phyloP scores from a whole-genome alignment of 2,329 filamentous ascomycete genomes.

The Epichloe sp. region DNA sequence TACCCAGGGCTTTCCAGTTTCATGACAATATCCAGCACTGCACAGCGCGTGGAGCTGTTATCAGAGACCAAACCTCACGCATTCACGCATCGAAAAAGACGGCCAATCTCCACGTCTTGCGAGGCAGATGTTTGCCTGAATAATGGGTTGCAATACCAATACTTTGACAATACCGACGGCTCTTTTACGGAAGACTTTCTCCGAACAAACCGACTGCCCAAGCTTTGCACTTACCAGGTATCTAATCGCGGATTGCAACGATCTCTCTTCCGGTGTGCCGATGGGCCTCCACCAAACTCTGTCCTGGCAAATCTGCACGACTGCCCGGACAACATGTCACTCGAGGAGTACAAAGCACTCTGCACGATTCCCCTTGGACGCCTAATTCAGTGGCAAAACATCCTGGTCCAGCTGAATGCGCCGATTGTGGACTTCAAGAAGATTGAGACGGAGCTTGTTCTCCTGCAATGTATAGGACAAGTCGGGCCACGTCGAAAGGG shows the following conservation, averaged over 20 bases:
- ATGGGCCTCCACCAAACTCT: conserved; percentile 27
- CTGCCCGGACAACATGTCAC: conserved; percentile 34
- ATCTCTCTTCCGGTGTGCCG: conserved; percentile 8
- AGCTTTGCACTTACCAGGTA: conserved; percentile 9
- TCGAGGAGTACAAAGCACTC: conserved; percentile 39
- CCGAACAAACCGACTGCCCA: background rate
- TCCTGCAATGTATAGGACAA: conserved; percentile 13
- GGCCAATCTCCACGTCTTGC: background rate
- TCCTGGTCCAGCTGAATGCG: conserved; percentile 11
- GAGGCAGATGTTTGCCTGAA: conserved; percentile 11
- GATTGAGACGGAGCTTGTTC: conserved; percentile 7
- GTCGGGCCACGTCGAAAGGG: conserved; percentile 3
- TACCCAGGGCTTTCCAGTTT: conserved; percentile 6
- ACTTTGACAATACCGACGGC: conserved; percentile 4
- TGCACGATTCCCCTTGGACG: conserved; percentile 8
- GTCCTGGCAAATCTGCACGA: conserved; percentile 34
- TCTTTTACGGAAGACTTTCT: conserved; percentile 1
- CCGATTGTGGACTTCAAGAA: conserved; percentile 14
- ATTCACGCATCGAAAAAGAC: conserved; percentile 6
- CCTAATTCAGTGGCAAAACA: conserved; percentile 11
- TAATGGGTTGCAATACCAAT: conserved; percentile 12
- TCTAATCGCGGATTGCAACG: conserved; percentile 7
- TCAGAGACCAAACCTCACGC: conserved; percentile 11
- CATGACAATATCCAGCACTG: fast-evolving
- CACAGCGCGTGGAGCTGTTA: conserved; percentile 8